Base-by-base conservation (phyloP, 148 eudicot species). In the Nepenthes mirabilis region DNA sequence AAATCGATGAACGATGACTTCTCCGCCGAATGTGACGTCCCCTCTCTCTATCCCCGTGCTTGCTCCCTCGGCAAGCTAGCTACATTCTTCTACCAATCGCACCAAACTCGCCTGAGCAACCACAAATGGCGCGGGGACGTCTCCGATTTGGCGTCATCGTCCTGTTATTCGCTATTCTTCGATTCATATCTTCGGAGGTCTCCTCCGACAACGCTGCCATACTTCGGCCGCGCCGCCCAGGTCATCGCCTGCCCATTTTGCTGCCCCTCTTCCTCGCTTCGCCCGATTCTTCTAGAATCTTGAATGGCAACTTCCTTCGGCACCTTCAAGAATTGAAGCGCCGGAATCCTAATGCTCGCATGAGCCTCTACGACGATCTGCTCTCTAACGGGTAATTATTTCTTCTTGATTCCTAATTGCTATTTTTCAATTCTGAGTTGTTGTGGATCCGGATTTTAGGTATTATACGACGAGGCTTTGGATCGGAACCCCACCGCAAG, bases 401-500 rank as follows among this genome's bases (percentile, higher is more conserved):
- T 40, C 32, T 36, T 14, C 1, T 33, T 9, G 3, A 4, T 9
- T 56, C 2, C 34, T 33, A 34, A 8, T 36, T 34, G 53, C 54
- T 56, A 36, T 32, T 67, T 23, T 56, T n/a, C 36, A 52, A 56
- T 58, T 63, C 23, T 14, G 34, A 23, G 37, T 34, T 52, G 50
- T 10, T 53, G 5, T 51, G 61, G 37, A n/a, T 56, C 54, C 47
- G 35, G 23, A 43, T 52, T 55, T 49, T 72, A 89, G 97, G 65
- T 86, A 89, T 62, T 86, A 86, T 58, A 83, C 99, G 43, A 84
- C 99, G 60, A 77, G 91, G 70, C 62, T 93, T 33, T 86, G 84
- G 82, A 84, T 93, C 43, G 95, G 96, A 55, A 83, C 95, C 9
- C 99, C 96, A 12, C 77, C 89, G n/a, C 96, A 93, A 80, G 77